Percentiles rank a stretch among this genome's conserved stretches.
phyloP scores from a whole-genome alignment of 2,329 filamentous ascomycete species.

The Fonsecaea monophora region DNA sequence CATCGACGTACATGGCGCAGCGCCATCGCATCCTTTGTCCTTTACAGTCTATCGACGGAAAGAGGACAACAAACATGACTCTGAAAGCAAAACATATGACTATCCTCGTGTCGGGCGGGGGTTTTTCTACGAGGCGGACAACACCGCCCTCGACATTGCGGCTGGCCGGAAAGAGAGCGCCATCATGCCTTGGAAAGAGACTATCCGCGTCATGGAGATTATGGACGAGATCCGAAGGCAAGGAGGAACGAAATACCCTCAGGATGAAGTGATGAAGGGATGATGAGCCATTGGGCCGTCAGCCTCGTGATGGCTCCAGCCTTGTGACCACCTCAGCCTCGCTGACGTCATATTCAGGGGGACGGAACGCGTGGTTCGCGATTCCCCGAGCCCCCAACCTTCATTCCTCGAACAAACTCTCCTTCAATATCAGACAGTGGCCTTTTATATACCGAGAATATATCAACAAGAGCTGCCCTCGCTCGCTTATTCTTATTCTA shows the following conservation, averaged over 20 bases:
- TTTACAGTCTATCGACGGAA: conserved; percentile 32
- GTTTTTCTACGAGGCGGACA: conserved; percentile 48
- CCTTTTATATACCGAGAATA: conserved; percentile 2
- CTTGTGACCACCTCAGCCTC: conserved; percentile 19
- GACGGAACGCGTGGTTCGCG: not conserved
- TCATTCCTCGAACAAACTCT: not conserved
- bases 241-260: conserved; percentile 42
- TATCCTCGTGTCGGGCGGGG: conserved; percentile 36
- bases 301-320: conserved; percentile 13
- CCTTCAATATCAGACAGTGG: not conserved
- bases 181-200: conserved; percentile 57
- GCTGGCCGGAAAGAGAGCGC: conserved; percentile 47
- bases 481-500: conserved; percentile 1
- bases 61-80: conserved; percentile 8
- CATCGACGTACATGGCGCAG: conserved; percentile 31
- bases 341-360: conserved; percentile 26
- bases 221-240: conserved; percentile 56
- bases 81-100: conserved; percentile 19
- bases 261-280: conserved; percentile 14
- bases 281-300: conserved; percentile 3
- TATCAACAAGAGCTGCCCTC: not conserved
- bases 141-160: conserved; percentile 44
- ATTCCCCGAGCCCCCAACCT: not conserved
- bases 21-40: conserved; percentile 26
- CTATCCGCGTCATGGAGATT: conserved; percentile 54